Percentiles rank a stretch among this genome's conserved stretches.
Evolutionary conservation across 2,329 filamentous ascomycete genomes (phyloP).

Genomic region (Apiospora kogelbergensis): DNA sequence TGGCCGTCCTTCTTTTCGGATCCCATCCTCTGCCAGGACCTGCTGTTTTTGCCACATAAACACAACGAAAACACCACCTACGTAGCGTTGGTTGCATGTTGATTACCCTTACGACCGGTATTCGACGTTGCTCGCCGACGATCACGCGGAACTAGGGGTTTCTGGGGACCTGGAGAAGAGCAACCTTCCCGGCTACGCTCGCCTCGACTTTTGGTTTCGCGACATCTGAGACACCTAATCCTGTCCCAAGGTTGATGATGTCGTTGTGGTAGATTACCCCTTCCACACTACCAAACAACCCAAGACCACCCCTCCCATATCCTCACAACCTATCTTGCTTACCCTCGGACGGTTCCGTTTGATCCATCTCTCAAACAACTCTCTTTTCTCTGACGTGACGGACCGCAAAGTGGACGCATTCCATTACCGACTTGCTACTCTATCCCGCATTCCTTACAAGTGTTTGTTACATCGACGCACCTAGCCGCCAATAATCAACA

Average conservation of each 20-base stretch:
- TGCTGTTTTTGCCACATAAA: slow-evolving; percentile 8
- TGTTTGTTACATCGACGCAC: slow-evolving; percentile 3
- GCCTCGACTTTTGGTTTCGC: background rate
- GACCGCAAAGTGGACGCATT: slow-evolving; percentile 5
- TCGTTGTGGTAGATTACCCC: slow-evolving; percentile 3
- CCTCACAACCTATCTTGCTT: slow-evolving; percentile 2
- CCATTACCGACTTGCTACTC: slow-evolving; percentile 2
- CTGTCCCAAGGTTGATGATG: slow-evolving; percentile 3
- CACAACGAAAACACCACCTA: slow-evolving; percentile 9
- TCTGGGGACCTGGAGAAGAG: slow-evolving; percentile 1
- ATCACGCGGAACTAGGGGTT: slow-evolving; percentile 10
- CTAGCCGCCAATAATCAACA: slow-evolving; percentile 1
- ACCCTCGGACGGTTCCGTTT: background rate
- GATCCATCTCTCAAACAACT: slow-evolving; percentile 6
- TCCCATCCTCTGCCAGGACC: background rate
- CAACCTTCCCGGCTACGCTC: background rate
- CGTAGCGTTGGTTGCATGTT: slow-evolving; percentile 4
- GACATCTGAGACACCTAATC: slow-evolving; percentile 2
- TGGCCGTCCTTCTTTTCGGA: background rate
- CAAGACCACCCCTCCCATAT: slow-evolving; percentile 4
- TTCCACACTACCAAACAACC: slow-evolving; percentile 4
- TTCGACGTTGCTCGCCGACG: slow-evolving; percentile 4
- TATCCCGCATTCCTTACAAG: background rate
- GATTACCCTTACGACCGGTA: background rate
- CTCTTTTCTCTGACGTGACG: slow-evolving; percentile 1